These are phyloP conservation scores for Helicostylum pulchrum DNA, from an alignment of 192 early-diverging fungal species.

Conservation along the genomic window DNA sequence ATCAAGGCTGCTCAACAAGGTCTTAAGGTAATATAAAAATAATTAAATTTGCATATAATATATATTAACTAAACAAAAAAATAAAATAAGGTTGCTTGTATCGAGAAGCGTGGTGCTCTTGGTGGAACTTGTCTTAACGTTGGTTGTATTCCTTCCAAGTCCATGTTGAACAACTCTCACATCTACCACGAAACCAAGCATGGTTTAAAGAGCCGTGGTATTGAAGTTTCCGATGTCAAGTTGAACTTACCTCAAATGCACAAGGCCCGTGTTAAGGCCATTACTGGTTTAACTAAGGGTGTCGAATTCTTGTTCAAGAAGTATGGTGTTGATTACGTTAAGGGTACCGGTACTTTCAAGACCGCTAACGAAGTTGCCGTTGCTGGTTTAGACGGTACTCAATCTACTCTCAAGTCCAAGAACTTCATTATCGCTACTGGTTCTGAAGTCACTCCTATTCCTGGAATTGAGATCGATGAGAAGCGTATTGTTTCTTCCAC, in stretches of 20 bases:
- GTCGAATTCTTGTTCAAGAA: constrained; percentile 96
- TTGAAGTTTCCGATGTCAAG: constrained; percentile 81
- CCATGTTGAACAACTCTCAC: constrained; percentile 98
- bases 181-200: constrained; percentile 92
- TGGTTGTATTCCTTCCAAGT: constrained; percentile 99
- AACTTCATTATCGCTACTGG: constrained; percentile 99
- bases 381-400: constrained; percentile 73
- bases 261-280: constrained; percentile 88
- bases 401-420: constrained; percentile 77
- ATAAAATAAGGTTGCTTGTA: constrained; percentile 92
- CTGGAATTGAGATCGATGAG: constrained; percentile 91
- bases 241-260: constrained; percentile 88
- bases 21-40: constrained; percentile 68
- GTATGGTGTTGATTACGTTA: constrained; percentile 95
- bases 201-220: constrained; percentile 90
- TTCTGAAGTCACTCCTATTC: constrained; percentile 90
- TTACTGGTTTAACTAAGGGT: constrained; percentile 85
- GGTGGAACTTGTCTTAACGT: constrained; percentile 99
- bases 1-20: constrained; percentile 98
- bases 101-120: constrained; percentile 92
- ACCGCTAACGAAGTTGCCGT: constrained; percentile 81
- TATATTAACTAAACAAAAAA: not conserved
- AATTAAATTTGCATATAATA: not conserved
- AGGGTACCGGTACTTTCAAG: constrained; percentile 85
- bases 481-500: constrained; percentile 97